phyloP scores from a whole-genome alignment of 352 stramenopile genomes.

The Globisporangium megalacanthum region DNA sequence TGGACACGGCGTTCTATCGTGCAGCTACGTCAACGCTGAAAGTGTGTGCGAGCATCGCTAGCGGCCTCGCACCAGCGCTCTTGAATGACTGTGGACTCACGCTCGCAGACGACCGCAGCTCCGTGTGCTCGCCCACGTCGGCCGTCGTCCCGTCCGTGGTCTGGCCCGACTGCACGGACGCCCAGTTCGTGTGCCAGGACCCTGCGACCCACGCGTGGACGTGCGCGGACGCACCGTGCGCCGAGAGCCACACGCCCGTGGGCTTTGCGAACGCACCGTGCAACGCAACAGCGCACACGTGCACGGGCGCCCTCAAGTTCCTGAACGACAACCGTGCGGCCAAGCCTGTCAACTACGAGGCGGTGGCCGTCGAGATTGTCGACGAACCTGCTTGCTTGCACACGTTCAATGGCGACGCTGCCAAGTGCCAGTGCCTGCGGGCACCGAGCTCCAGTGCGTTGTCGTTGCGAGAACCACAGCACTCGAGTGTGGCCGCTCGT shows the following conservation, averaged over 20 bases:
- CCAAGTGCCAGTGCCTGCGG: constrained; percentile 42
- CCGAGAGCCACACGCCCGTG: constrained; percentile 27
- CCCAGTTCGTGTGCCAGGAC: constrained; percentile 50
- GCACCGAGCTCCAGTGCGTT: constrained; percentile 15
- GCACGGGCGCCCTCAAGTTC: constrained; percentile 52
- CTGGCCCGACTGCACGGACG: constrained; percentile 51
- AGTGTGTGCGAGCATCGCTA: constrained; percentile 50
- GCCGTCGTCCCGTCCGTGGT: constrained; percentile 45
- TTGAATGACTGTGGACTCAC: constrained; percentile 65
- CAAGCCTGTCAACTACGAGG: constrained; percentile 71
- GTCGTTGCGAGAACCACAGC: not conserved
- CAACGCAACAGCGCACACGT: constrained; percentile 45
- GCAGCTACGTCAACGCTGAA: constrained; percentile 43
- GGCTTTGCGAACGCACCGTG: constrained; percentile 64
- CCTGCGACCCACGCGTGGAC: constrained; percentile 36
- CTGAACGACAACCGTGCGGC: constrained; percentile 74
- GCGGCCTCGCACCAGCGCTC: constrained; percentile 33
- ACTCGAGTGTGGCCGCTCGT: not conserved
- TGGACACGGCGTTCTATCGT: constrained; percentile 58
- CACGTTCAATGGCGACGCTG: constrained; percentile 18
- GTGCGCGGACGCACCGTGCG: constrained; percentile 44
- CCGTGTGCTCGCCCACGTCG: constrained; percentile 55
- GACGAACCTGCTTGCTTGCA: constrained; percentile 40
- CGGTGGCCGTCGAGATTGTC: constrained; percentile 68
- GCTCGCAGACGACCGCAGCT: constrained; percentile 50